These are phyloP conservation scores for Xylariaceae sp. DNA, from an alignment of 2,329 filamentous ascomycete genomes.

Conservation along the genomic window DNA sequence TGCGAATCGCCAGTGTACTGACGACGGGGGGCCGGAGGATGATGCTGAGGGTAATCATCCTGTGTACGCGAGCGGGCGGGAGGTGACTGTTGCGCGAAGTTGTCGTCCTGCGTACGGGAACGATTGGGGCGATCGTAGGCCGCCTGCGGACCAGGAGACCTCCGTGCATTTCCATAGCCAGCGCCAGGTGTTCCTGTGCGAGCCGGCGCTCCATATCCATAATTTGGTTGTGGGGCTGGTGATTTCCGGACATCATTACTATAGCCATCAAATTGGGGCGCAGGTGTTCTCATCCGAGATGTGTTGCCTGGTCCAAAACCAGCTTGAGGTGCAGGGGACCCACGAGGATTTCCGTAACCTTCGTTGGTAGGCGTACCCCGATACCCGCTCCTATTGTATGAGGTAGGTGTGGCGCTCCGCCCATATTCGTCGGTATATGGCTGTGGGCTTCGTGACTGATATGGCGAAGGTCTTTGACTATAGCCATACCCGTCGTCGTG, in stretches of 20 bases:
- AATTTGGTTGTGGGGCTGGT: slow-evolving; percentile 14
- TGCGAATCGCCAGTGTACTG: slow-evolving; percentile 8
- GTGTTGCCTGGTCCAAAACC: too few species aligned
- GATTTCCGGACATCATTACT: slow-evolving; percentile 6
- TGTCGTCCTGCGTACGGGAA: slow-evolving; percentile 9
- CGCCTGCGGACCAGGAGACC: slow-evolving; percentile 18
- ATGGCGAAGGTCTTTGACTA: slow-evolving; percentile 30
- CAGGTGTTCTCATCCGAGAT: neutral
- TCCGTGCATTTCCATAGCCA: slow-evolving; percentile 8
- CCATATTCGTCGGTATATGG: slow-evolving; percentile 29
- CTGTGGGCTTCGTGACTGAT: slow-evolving; percentile 29
- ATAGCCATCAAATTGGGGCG: neutral
- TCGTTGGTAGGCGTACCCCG: slow-evolving; percentile 18
- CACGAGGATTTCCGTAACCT: slow-evolving; percentile 11
- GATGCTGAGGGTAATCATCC: slow-evolving; percentile 8
- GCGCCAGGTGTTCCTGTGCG: slow-evolving; percentile 17
- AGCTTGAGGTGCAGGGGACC: slow-evolving; percentile 10
- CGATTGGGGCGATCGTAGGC: slow-evolving; percentile 12
- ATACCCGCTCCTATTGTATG: slow-evolving; percentile 21
- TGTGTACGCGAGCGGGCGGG: slow-evolving; percentile 14
- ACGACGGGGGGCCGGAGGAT: slow-evolving; percentile 9
- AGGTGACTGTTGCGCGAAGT: slow-evolving; percentile 6
- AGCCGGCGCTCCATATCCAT: slow-evolving; percentile 16
- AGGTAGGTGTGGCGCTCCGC: slow-evolving; percentile 23
- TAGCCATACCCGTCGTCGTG: slow-evolving; percentile 30